Evolutionary conservation across 495 filamentous ascomycete species (phyloP), one percentile per base, ranked within the genome.

Genomic region (Saxophila tyrrhenica): DNA sequence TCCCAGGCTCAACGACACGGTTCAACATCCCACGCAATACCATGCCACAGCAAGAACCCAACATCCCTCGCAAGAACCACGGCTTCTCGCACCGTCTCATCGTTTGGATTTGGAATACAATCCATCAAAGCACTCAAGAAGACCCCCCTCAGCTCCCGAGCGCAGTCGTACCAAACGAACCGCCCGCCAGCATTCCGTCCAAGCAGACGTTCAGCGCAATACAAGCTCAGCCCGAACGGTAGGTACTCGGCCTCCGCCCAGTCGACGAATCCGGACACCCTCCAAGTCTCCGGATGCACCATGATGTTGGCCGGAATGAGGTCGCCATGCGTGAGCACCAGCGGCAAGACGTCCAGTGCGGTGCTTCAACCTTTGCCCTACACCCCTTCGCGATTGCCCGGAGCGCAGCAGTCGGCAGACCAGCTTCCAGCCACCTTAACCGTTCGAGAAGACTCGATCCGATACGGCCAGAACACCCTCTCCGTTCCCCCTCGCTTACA

Each of bases 201-300:
- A 0, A 81, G 65, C 1, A 81, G 54, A 58, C 74, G 72, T 55
- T 81, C 78, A 1, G 81, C 57, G 1, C 77, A 78, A 53, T 81
- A 80, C 48, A 80, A 62, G 25, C 72, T 72, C 11, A 75, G 68
- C 7, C 78, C 78, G 60, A 78, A 78, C 13, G 78, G 78, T 16
- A 81, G 62, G 45, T 62, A 69, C 62, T 81, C 78, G 0, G 74
- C 75, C 57, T 83, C 79, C 0, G 77, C 76, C 79, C 80, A 85
- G 56, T 81, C 79, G 5, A 84, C 64, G 3, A 82, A 51, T 0
- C 80, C 80, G 0, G 57, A 60, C 2, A 83, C 52, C 17, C 41
- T 43, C 68, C 94, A 59, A 3, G 63, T 90, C 32, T 79, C 81
- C 61, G 83, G 75, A 64, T 92, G 82, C 5, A 95, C 83, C 15